phyloP scores from a whole-genome alignment of 192 early-diverging fungal species.

The Diversispora epigaea region DNA sequence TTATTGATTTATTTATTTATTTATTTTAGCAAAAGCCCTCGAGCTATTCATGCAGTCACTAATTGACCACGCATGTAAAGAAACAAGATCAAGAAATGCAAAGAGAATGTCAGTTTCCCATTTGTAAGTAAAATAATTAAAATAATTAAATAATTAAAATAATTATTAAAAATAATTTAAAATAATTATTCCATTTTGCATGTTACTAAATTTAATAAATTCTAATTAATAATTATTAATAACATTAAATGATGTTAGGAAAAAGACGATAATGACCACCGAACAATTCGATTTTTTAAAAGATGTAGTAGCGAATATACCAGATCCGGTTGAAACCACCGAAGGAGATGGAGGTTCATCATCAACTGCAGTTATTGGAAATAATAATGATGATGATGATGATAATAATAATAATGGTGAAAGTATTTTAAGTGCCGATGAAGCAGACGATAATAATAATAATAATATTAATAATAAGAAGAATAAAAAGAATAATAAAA shows the following conservation, averaged over 20 bases:
- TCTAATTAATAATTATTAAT: background rate
- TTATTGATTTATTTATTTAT: background rate
- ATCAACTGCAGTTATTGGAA: background rate
- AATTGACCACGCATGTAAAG: conserved; percentile 81
- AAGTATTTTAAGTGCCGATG: background rate
- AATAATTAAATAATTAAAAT: background rate
- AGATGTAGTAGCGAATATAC: conserved; percentile 80
- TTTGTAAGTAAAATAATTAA: conserved; percentile 61
- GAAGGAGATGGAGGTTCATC: conserved; percentile 23
- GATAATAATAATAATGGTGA: background rate
- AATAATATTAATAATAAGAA: too few species aligned
- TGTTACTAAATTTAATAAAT: background rate
- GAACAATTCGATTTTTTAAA: conserved; percentile 94
- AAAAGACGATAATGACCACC: conserved; percentile 75
- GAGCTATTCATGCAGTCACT: conserved; percentile 95
- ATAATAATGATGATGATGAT: background rate
- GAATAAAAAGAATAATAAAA: too few species aligned
- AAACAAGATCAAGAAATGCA: conserved; percentile 73
- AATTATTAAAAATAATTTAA: background rate
- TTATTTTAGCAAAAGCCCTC: conserved; percentile 75
- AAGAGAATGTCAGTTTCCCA: conserved; percentile 86
- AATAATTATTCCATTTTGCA: background rate
- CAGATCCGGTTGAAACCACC: conserved; percentile 57
- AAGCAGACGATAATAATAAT: background rate
- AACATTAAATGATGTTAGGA: conserved; percentile 42